Evolutionary conservation across 164 flowering plant genomes (phyloP), one percentile per base, ranked within the genome.

Genomic region (Nelumbo lutea): DNA sequence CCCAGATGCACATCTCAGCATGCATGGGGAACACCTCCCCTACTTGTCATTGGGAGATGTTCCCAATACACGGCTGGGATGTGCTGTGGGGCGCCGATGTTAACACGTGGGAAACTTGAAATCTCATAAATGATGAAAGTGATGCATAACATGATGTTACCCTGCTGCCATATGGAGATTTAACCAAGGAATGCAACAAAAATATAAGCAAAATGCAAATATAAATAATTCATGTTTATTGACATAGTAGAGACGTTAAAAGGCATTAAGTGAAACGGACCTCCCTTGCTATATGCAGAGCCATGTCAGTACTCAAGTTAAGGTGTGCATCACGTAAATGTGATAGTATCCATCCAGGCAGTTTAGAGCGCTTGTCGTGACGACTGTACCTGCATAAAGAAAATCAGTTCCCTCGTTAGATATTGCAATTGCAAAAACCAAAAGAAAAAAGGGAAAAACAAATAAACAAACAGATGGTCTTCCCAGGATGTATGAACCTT

Each of bases 291-390:
- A 96, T 96, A 81, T 93, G 95, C 53, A 96, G 71, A 67, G 97
- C 99, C 99, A 93, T 96, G 83, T 96, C 98, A 8, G 98, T 96
- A 83, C 99, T 96, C 79, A 96, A 79, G 75, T 93, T 93, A 59
- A 92, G 86, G 75, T 96, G 92, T 42, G 98, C 97, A 70, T 90
- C 98, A 41, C 88, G 90, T 44, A 96, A 71, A 75, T 96, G 97
- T 6, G 99, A 89, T 67, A 96, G 72, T 62, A 96, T 96, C 98
- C 98, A 96, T 44, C 94, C 87, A 66, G 99, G 98, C 73, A 96
- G 77, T 79, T 96, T 96, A 9, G 99, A 96, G 62, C 95, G 95
- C 72, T 96, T 96, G 73, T 96, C 99, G 81, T 93, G 93, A 27
- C 97, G 91, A 61, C 90, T 93, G 76, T 96, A 96, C 82, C 98